Conservation (phyloP, 306 rosid genomes). For the Inga laurina region DNA sequence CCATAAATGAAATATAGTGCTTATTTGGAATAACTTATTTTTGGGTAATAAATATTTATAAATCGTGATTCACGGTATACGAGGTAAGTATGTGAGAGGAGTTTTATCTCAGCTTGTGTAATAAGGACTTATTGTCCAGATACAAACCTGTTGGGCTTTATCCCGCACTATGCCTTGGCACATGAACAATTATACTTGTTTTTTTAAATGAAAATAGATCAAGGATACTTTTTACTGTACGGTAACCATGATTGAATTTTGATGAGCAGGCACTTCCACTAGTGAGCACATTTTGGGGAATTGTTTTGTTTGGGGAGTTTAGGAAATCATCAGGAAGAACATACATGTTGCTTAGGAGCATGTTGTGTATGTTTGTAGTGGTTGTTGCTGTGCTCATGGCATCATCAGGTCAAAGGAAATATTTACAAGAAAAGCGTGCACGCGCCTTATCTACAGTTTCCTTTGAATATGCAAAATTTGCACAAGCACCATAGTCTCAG, state of each 20-base stretch:
- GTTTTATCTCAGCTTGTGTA: too few relatives aligned
- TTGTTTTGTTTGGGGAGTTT: conserved; percentile 80
- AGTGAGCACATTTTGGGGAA: conserved; percentile 93
- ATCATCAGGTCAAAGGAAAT: conserved; percentile 73
- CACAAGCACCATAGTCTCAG: not conserved
- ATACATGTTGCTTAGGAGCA: conserved; percentile 54
- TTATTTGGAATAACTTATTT: too few relatives aligned
- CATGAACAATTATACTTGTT: not conserved
- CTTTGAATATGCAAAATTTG: not conserved
- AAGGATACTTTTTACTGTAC: not conserved
- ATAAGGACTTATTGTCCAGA: too few relatives aligned
- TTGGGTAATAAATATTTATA: too few relatives aligned
- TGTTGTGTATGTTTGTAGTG: conserved; percentile 81
- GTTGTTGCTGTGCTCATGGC: conserved; percentile 85
- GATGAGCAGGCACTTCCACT: conserved; percentile 83
- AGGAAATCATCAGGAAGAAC: conserved; percentile 78
- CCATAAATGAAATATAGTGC: not conserved
- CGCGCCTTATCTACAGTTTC: not conserved
- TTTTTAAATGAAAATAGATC: not conserved
- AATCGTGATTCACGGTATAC: too few relatives aligned
- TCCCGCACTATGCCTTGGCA: not conserved
- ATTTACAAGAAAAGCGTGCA: not conserved
- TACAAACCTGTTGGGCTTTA: not conserved
- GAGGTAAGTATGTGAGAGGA: too few relatives aligned
- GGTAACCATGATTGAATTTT: conserved; percentile 19